phyloP scores from a whole-genome alignment of 768 basidiomycete species.

The Xerocomellus intermedius region DNA sequence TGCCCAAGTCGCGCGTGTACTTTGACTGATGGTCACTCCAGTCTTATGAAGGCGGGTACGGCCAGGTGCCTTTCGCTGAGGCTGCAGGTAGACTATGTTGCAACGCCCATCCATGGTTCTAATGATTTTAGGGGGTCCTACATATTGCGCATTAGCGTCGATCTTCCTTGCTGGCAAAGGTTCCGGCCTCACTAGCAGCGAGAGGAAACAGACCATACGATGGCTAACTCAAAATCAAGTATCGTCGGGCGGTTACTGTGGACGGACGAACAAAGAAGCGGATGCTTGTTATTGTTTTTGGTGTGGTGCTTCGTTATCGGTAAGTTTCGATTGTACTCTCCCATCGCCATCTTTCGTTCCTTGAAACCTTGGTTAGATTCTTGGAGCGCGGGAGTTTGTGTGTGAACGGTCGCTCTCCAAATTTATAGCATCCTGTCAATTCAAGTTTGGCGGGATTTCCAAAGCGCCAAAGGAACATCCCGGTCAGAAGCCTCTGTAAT shows the following conservation, averaged over 20 bases:
- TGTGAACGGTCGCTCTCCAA: conserved; percentile 51
- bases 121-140: conserved; percentile 71
- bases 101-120: neutral
- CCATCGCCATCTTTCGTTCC: neutral
- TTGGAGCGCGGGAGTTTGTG: conserved; percentile 59
- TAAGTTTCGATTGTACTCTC: conserved; percentile 34
- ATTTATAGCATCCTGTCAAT: conserved; percentile 80
- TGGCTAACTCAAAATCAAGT: conserved; percentile 78
- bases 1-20: neutral
- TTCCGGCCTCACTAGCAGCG: conserved; percentile 29
- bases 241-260: conserved; percentile 75
- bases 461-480: conserved; percentile 80
- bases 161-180: conserved; percentile 49
- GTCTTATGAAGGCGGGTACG: conserved; percentile 94
- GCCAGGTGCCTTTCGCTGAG: conserved; percentile 77
- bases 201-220: conserved; percentile 56
- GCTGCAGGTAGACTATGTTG: conserved; percentile 64
- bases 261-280: conserved; percentile 81
- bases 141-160: conserved; percentile 86
- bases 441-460: conserved; percentile 83
- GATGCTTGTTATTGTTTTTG: conserved; percentile 98
- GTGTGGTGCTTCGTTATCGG: conserved; percentile 80
- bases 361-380: conserved; percentile 50
- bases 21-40: conserved; percentile 31
- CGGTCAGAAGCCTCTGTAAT: conserved; percentile 44